Evolutionary conservation across 2,329 filamentous ascomycete genomes (phyloP).

Genomic region (Fusarium illudens): DNA sequence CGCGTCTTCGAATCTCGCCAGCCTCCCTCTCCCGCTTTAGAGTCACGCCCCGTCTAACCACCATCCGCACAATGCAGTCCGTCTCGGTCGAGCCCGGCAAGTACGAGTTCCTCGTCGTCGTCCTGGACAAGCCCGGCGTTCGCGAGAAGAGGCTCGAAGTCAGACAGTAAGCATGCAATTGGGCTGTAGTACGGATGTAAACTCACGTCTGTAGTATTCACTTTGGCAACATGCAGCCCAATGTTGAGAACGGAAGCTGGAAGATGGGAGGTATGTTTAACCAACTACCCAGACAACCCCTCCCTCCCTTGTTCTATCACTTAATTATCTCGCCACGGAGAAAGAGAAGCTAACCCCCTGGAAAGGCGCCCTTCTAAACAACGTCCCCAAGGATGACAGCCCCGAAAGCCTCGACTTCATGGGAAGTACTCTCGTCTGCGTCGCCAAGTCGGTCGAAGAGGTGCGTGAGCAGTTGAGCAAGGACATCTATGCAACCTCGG

Average conservation of each 20-base stretch:
- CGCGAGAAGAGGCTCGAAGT: constrained; percentile 69
- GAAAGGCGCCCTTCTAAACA: constrained; percentile 71
- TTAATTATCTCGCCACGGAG: background rate
- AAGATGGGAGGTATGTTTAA: constrained; percentile 70
- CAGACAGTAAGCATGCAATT: constrained; percentile 56
- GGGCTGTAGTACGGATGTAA: constrained; percentile 4
- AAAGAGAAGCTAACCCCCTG: background rate
- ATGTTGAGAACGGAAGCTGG: constrained; percentile 62
- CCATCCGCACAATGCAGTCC: constrained; percentile 43
- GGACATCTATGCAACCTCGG: constrained; percentile 75
- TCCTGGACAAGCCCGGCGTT: constrained; percentile 71
- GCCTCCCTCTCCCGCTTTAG: constrained; percentile 8
- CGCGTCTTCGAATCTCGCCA: constrained; percentile 18
- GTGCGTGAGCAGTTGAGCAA: constrained; percentile 70
- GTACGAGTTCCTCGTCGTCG: constrained; percentile 73
- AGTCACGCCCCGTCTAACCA: constrained; percentile 1
- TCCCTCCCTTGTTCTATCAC: too few species aligned
- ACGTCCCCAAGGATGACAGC: constrained; percentile 69
- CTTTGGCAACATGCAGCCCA: constrained; percentile 62
- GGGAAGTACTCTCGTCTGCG: constrained; percentile 74
- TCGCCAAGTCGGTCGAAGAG: constrained; percentile 74
- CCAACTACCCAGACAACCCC: too few species aligned
- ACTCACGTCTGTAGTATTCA: constrained; percentile 52
- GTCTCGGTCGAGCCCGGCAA: constrained; percentile 45
- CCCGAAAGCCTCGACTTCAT: constrained; percentile 71